Evolutionary conservation across 1,139 yeast species (phyloP).

Genomic region (Lodderomyces orthopsilosis): DNA sequence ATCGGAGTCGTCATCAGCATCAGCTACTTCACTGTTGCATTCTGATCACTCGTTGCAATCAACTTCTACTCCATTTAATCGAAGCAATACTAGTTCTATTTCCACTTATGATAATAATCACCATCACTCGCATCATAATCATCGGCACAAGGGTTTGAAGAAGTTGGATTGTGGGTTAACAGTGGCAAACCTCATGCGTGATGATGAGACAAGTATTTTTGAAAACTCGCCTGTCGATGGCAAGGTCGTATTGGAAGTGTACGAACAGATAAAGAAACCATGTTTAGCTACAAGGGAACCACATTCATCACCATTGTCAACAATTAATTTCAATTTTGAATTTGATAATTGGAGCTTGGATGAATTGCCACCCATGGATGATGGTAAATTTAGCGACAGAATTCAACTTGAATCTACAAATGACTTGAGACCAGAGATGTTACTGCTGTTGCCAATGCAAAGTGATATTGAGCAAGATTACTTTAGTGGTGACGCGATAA

Average conservation of each 20-base stretch:
- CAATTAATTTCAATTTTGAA: conserved; percentile 6
- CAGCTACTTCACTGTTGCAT: conserved; percentile 5
- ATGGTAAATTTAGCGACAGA: neutral
- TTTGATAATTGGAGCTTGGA: conserved; percentile 10
- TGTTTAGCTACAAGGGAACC: neutral
- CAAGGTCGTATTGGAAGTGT: conserved; percentile 3
- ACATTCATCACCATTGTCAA: neutral
- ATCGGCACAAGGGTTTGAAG: neutral
- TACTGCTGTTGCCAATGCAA: neutral
- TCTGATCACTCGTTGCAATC: conserved; percentile 3
- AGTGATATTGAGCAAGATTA: neutral
- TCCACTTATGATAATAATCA: conserved; percentile 4
- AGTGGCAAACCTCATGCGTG: neutral
- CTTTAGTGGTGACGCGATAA: neutral
- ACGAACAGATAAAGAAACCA: conserved; percentile 3
- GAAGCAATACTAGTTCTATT: conserved; percentile 5
- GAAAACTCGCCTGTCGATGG: neutral
- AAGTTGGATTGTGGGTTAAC: neutral
- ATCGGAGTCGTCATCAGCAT: conserved; percentile 6
- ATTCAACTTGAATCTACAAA: neutral
- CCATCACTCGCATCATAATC: conserved; percentile 1
- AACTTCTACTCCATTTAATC: neutral
- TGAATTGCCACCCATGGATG: conserved; percentile 3
- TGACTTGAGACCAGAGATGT: neutral
- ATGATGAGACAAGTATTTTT: neutral